phyloP scores from a whole-genome alignment of 2,329 filamentous ascomycete genomes.

The Neonectria ditissima region DNA sequence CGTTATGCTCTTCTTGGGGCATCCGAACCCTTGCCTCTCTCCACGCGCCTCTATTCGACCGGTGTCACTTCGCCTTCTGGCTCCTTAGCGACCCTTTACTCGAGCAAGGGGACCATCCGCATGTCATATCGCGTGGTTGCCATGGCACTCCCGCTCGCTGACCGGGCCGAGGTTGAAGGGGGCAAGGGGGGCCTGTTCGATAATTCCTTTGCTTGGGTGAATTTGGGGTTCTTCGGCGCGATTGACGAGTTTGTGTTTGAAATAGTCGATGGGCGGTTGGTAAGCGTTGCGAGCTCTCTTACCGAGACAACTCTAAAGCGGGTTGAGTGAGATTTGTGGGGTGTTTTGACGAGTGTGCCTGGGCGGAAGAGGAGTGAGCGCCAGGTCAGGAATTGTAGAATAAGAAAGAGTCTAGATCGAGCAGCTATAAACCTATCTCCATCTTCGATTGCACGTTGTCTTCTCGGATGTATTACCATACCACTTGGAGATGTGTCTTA shows the following conservation, averaged over 20 bases:
- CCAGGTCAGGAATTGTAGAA: no score
- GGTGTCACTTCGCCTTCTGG: slow-evolving; percentile 24
- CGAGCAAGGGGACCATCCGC: slow-evolving; percentile 20
- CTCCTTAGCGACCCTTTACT: slow-evolving; percentile 26
- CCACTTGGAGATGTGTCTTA: no score
- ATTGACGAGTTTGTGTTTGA: slow-evolving; percentile 29
- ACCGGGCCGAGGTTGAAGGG: slow-evolving; percentile 24
- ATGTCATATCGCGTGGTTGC: slow-evolving; percentile 18
- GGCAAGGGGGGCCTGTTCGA: slow-evolving; percentile 31
- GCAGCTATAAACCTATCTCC: no score
- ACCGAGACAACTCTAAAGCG: slow-evolving; percentile 8
- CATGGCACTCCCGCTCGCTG: neutral
- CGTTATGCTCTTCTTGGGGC: neutral
- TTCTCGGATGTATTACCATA: no score
- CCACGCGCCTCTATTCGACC: slow-evolving; percentile 25
- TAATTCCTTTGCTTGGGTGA: slow-evolving; percentile 21
- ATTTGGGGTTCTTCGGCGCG: slow-evolving; percentile 10
- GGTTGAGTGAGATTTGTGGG: neutral
- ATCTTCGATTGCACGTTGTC: no score
- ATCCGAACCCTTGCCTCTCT: neutral
- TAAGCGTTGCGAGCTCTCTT: slow-evolving; percentile 16
- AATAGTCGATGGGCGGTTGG: slow-evolving; percentile 25
- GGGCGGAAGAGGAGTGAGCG: no score
- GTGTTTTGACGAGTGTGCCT: no score
- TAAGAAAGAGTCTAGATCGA: no score